phyloP scores from a whole-genome alignment of 2,329 filamentous ascomycete species.

The Ceratocystis huliohia region DNA sequence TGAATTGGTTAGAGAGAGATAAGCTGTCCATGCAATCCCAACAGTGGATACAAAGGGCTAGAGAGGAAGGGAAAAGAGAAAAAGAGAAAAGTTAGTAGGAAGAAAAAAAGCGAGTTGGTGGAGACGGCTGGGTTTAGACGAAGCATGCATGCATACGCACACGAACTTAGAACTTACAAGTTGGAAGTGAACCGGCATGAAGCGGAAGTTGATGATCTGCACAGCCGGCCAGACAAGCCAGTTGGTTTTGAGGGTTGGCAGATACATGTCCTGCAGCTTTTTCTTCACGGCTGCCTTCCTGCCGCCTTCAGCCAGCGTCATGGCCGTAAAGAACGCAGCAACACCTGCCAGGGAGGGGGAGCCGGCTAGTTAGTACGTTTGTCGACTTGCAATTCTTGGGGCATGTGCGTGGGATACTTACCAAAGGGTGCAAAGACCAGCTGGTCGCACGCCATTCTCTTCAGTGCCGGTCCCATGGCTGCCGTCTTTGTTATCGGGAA shows the following conservation, averaged over 20 bases:
- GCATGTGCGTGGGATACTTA: slow-evolving; percentile 3
- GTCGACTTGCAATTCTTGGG: background rate
- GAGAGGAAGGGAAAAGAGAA: slow-evolving; percentile 1
- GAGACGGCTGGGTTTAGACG: too few species aligned
- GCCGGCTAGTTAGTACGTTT: slow-evolving; percentile 26
- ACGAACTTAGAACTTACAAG: slow-evolving; percentile 51
- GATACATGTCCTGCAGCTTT: slow-evolving; percentile 88
- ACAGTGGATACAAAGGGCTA: slow-evolving; percentile 92
- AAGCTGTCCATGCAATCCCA: slow-evolving; percentile 95
- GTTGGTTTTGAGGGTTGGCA: slow-evolving; percentile 90
- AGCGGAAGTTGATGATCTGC: slow-evolving; percentile 88
- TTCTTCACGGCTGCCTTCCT: slow-evolving; percentile 62
- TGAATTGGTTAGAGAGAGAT: slow-evolving; percentile 85
- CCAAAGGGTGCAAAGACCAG: slow-evolving; percentile 79
- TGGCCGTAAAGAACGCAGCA: slow-evolving; percentile 81
- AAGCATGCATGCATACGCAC: too few species aligned
- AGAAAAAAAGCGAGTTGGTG: too few species aligned
- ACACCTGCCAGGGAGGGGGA: slow-evolving; percentile 31
- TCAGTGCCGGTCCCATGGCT: slow-evolving; percentile 65
- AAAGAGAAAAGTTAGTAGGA: slow-evolving; percentile 2
- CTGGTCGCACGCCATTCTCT: slow-evolving; percentile 86
- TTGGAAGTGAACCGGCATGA: slow-evolving; percentile 93
- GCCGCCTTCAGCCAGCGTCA: slow-evolving; percentile 91
- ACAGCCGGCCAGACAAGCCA: slow-evolving; percentile 91
- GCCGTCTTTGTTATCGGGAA: slow-evolving; percentile 76